These are phyloP conservation scores for Geosmithia flava DNA, from an alignment of 2,329 filamentous ascomycete genomes.

Conservation along the genomic window DNA sequence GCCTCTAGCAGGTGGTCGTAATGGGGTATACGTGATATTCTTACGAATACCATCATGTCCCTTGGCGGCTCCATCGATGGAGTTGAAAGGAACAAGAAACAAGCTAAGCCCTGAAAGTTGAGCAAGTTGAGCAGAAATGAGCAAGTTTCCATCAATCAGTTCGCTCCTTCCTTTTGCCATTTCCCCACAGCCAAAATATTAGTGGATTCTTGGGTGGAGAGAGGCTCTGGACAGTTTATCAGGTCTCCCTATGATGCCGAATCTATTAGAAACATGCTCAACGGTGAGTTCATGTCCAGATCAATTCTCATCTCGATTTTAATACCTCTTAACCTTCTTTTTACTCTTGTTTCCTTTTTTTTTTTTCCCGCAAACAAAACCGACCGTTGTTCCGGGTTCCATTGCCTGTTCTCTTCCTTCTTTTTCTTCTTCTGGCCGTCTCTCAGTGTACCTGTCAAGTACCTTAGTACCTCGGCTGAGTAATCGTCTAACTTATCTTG, in stretches of 20 bases:
- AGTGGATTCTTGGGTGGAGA: neutral
- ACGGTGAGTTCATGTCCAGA: neutral
- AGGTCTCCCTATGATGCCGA: neutral
- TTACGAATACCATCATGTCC: neutral
- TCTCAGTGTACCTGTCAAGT: too few species aligned
- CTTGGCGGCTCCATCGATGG: neutral
- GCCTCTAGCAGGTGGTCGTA: too few species aligned
- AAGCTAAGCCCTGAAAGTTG: neutral
- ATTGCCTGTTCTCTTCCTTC: neutral
- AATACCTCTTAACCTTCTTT: too few species aligned
- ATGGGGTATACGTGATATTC: neutral
- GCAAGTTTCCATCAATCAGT: constrained; percentile 15
- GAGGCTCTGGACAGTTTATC: neutral
- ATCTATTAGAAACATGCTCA: neutral
- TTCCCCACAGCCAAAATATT: neutral
- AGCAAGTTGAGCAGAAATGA: constrained; percentile 20
- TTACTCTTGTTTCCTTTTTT: too few species aligned
- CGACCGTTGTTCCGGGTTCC: too few species aligned
- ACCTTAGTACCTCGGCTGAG: neutral
- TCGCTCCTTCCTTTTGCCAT: neutral
- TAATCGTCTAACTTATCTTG: neutral
- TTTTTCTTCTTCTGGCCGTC: neutral
- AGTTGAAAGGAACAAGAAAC: neutral
- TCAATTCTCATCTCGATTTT: too few species aligned
- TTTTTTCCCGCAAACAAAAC: too few species aligned